Conservation (phyloP, 345 rosid species). For the Populus nigra region DNA sequence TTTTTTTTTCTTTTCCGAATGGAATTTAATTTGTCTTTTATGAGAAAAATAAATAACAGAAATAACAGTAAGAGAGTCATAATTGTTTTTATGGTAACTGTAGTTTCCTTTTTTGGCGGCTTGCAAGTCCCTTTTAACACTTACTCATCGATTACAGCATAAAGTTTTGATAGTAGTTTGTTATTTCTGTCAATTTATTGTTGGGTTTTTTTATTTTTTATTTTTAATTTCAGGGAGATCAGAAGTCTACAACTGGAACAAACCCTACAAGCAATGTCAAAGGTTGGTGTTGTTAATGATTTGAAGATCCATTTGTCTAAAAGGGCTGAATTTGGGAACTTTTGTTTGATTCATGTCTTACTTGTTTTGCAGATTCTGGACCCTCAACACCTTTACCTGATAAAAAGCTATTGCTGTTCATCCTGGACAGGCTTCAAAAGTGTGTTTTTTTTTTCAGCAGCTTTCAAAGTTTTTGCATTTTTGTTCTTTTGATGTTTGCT, state of each 20-base stretch:
- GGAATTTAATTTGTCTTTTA: constrained; percentile 16
- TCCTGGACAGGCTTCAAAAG: constrained; percentile 34
- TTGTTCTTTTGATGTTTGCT: constrained; percentile 3
- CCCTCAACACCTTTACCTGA: constrained; percentile 30
- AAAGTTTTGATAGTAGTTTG: constrained; percentile 3
- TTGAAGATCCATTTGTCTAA: constrained; percentile 12
- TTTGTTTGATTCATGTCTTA: not conserved
- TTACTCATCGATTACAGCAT: constrained; percentile 13
- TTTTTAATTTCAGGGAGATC: constrained; percentile 35
- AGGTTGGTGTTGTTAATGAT: constrained; percentile 39
- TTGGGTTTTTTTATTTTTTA: not conserved
- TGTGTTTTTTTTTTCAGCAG: not conserved
- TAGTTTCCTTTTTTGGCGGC: not conserved
- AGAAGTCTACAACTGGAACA: constrained; percentile 32
- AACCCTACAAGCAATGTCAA: constrained; percentile 35
- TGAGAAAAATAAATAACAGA: constrained; percentile 9
- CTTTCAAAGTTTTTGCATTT: not conserved
- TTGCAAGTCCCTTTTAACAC: not conserved
- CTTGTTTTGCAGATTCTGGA: constrained; percentile 14
- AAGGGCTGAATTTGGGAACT: constrained; percentile 9
- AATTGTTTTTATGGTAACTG: not conserved
- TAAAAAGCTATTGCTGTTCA: constrained; percentile 23
- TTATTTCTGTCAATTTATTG: constrained; percentile 4
- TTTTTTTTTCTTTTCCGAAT: constrained; percentile 2
- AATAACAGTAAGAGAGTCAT: not conserved